Conservation (phyloP, 495 filamentous ascomycete species). For the Eremomyces bilateralis region DNA sequence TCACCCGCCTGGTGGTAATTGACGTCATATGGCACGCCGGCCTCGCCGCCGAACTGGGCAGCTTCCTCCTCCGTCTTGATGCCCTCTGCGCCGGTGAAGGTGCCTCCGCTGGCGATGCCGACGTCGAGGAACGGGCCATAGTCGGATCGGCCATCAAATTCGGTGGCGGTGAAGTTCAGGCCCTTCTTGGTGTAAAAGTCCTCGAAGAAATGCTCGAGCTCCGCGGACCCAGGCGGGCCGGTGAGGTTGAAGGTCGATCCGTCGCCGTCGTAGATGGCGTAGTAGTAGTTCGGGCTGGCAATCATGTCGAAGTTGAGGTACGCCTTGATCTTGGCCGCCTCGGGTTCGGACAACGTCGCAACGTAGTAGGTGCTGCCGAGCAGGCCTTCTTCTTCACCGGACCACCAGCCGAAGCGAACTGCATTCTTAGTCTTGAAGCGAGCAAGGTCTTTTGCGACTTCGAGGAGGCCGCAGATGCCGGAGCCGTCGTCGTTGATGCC, state of each 20-base stretch:
- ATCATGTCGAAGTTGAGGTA: conserved; percentile 73
- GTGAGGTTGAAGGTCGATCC: conserved; percentile 36
- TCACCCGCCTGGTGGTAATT: conserved; percentile 43
- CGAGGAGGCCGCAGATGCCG: conserved; percentile 39
- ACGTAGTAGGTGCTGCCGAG: conserved; percentile 43
- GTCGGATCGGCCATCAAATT: conserved; percentile 43
- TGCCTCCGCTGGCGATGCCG: conserved; percentile 40
- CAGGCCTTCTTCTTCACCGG: conserved; percentile 42
- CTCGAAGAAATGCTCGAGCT: conserved; percentile 41
- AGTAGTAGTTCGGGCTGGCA: conserved; percentile 46
- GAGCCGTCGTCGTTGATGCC: conserved; percentile 54
- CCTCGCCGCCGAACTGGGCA: conserved; percentile 34
- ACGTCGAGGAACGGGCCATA: conserved; percentile 44
- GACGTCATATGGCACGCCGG: conserved; percentile 33
- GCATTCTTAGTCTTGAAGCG: conserved; percentile 38
- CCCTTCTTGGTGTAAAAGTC: conserved; percentile 29
- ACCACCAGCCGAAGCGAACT: conserved; percentile 50
- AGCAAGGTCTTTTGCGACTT: conserved; percentile 36
- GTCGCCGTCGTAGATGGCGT: conserved; percentile 51
- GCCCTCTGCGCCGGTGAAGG: conserved; percentile 49
- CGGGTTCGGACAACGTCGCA: conserved; percentile 22
- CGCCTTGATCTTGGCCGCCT: conserved; percentile 34
- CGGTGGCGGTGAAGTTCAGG: conserved; percentile 25
- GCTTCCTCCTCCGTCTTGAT: conserved; percentile 39
- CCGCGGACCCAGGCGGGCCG: conserved; percentile 39